Percentiles rank a stretch among this genome's conserved stretches.
Conservation (phyloP, 208 protist genomes). For the Acanthamoeba sp. region DNA sequence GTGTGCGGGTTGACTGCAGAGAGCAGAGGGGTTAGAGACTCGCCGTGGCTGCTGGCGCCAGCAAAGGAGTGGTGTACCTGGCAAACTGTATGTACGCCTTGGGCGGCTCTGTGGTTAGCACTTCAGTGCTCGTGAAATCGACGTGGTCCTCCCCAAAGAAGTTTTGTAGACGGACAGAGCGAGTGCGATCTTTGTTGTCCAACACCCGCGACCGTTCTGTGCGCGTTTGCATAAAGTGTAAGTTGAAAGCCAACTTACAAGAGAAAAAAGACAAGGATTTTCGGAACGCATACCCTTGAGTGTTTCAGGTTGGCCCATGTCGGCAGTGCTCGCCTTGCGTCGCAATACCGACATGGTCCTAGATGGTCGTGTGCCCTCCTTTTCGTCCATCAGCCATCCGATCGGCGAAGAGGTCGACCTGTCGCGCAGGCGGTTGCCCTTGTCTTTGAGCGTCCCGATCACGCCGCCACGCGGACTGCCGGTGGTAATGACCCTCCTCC, state of each 20-base stretch:
- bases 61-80: background rate
- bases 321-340: background rate
- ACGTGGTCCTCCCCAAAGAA: slow-evolving; percentile 50
- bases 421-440: background rate
- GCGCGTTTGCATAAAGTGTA: background rate
- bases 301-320: background rate
- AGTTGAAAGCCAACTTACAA: background rate
- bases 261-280: background rate
- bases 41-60: background rate
- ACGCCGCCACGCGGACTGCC: background rate
- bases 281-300: background rate
- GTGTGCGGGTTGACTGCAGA: slow-evolving; percentile 35
- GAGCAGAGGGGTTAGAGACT: background rate
- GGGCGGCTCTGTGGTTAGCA: background rate
- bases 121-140: background rate
- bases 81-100: background rate
- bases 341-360: background rate
- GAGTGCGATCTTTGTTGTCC: background rate
- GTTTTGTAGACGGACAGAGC: slow-evolving; percentile 3
- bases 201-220: background rate
- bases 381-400: background rate
- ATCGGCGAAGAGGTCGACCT: background rate
- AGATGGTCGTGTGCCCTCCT: background rate
- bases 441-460: background rate
- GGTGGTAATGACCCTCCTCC: background rate